phyloP scores from a whole-genome alignment of 2,329 filamentous ascomycete genomes.

The Xylariales sp. region DNA sequence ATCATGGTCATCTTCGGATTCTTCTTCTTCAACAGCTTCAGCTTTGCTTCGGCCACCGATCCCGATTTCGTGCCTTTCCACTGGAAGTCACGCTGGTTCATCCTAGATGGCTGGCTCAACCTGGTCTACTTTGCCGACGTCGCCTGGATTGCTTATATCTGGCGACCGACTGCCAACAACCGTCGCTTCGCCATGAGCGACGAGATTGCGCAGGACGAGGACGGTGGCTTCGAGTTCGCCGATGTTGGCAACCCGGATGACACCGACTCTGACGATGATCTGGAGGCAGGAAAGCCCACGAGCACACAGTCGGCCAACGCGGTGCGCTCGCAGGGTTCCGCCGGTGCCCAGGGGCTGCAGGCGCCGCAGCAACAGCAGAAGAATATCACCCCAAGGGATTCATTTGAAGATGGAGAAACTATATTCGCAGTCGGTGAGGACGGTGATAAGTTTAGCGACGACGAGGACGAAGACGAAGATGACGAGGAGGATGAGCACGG shows the following conservation, averaged over 20 bases:
- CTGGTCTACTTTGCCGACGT: slow-evolving; percentile 94
- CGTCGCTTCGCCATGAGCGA: slow-evolving; percentile 98
- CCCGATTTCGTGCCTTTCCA: slow-evolving; percentile 92
- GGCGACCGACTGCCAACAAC: slow-evolving; percentile 96
- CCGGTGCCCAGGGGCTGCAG: slow-evolving; percentile 6
- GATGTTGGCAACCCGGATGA: slow-evolving; percentile 76
- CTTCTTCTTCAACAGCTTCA: slow-evolving; percentile 98
- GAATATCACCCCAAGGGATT: slow-evolving; percentile 53
- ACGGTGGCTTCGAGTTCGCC: slow-evolving; percentile 89
- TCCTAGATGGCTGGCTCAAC: slow-evolving; percentile 96
- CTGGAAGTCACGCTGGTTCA: slow-evolving; percentile 97
- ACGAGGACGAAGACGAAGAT: slow-evolving; percentile 50
- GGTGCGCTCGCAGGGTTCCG: slow-evolving; percentile 12
- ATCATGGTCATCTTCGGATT: slow-evolving; percentile 96
- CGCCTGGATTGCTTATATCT: slow-evolving; percentile 88
- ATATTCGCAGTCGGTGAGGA: slow-evolving; percentile 93
- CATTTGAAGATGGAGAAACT: slow-evolving; percentile 77
- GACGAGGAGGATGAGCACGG: slow-evolving; percentile 58
- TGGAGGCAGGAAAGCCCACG: slow-evolving; percentile 37
- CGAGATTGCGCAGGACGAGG: slow-evolving; percentile 96
- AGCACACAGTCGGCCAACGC: slow-evolving; percentile 14
- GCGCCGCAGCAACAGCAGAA: too few relatives aligned
- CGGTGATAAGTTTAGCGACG: slow-evolving; percentile 76
- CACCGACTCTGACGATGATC: slow-evolving; percentile 57
- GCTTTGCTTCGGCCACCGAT: slow-evolving; percentile 79